These are phyloP conservation scores for Glonium stellatum DNA, from an alignment of 495 filamentous ascomycete genomes.

Conservation along the genomic window DNA sequence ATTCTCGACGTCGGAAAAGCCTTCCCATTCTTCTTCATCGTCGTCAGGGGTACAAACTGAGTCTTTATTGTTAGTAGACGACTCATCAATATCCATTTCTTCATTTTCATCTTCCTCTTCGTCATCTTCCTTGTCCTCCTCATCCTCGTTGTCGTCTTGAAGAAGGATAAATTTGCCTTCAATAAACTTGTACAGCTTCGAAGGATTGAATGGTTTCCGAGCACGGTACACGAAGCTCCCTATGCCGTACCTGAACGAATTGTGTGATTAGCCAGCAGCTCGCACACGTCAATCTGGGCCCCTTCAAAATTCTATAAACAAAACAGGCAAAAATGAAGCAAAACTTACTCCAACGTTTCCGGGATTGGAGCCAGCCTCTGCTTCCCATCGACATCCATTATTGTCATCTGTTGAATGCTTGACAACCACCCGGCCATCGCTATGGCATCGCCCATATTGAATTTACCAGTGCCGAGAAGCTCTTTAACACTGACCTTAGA, in stretches of 20 bases:
- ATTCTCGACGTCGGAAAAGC: not conserved
- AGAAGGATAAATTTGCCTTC: conserved; percentile 51
- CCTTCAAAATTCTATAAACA: too few relatives aligned
- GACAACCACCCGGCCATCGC: conserved; percentile 45
- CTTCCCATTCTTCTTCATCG: too few relatives aligned
- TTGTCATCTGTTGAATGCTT: conserved; percentile 47
- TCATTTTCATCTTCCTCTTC: conserved; percentile 38
- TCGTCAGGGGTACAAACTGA: not conserved
- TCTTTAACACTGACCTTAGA: conserved; percentile 44
- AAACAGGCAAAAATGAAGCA: not conserved
- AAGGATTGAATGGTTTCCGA: conserved; percentile 48
- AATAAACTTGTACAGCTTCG: conserved; percentile 43
- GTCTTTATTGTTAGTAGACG: not conserved
- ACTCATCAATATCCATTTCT: not conserved
- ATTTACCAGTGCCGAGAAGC: conserved; percentile 46
- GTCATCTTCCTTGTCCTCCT: conserved; percentile 36
- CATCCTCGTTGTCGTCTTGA: conserved; percentile 40
- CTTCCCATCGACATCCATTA: conserved; percentile 39
- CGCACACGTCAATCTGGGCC: too few relatives aligned
- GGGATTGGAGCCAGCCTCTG: conserved; percentile 46
- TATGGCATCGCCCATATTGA: conserved; percentile 41
- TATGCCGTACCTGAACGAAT: conserved; percentile 48
- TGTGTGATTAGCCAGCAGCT: too few relatives aligned
- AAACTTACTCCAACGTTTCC: conserved; percentile 49
- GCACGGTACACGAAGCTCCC: conserved; percentile 51